These are phyloP conservation scores for Tausonia pullulans DNA, from an alignment of 1,284 basidiomycete species.

Conservation along the genomic window DNA sequence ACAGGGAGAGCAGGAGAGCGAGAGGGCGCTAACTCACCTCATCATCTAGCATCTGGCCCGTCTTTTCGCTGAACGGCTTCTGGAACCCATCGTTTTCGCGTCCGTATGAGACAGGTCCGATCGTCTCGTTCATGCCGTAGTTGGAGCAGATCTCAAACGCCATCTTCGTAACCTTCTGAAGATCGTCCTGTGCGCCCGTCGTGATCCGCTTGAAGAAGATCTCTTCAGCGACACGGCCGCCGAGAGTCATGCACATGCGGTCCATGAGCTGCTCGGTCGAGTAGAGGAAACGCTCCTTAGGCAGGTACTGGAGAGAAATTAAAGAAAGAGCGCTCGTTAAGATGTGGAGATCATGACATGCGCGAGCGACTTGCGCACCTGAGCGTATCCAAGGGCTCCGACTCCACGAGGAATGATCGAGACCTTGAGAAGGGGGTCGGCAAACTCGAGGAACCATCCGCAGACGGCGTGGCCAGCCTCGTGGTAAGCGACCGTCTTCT, in stretches of 20 bases:
- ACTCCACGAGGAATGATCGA: slow-evolving; percentile 96
- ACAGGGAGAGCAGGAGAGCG: not conserved
- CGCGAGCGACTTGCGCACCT: slow-evolving; percentile 42
- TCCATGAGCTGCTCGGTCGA: slow-evolving; percentile 91
- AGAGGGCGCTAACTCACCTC: slow-evolving; percentile 28
- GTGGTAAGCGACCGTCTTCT: slow-evolving; percentile 97
- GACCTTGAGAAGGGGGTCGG: slow-evolving; percentile 93
- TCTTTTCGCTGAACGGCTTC: slow-evolving; percentile 97
- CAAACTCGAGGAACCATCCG: slow-evolving; percentile 96
- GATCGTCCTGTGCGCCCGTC: slow-evolving; percentile 92
- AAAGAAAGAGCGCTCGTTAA: not conserved
- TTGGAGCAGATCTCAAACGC: slow-evolving; percentile 87
- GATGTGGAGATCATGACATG: slow-evolving; percentile 10
- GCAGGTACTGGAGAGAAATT: slow-evolving; percentile 56
- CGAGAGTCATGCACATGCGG: slow-evolving; percentile 98
- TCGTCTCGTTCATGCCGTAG: slow-evolving; percentile 89
- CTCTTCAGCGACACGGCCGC: slow-evolving; percentile 94
- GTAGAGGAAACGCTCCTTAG: slow-evolving; percentile 89
- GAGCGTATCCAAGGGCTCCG: slow-evolving; percentile 92
- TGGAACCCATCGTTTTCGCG: slow-evolving; percentile 79
- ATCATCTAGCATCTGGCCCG: slow-evolving; percentile 80
- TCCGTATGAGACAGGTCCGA: slow-evolving; percentile 93
- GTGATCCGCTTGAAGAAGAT: slow-evolving; percentile 97
- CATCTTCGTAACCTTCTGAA: slow-evolving; percentile 96
- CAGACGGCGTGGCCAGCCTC: slow-evolving; percentile 98